Evolutionary conservation across 306 rosid genomes (phyloP).

Genomic region (Dryas alaskensis): DNA sequence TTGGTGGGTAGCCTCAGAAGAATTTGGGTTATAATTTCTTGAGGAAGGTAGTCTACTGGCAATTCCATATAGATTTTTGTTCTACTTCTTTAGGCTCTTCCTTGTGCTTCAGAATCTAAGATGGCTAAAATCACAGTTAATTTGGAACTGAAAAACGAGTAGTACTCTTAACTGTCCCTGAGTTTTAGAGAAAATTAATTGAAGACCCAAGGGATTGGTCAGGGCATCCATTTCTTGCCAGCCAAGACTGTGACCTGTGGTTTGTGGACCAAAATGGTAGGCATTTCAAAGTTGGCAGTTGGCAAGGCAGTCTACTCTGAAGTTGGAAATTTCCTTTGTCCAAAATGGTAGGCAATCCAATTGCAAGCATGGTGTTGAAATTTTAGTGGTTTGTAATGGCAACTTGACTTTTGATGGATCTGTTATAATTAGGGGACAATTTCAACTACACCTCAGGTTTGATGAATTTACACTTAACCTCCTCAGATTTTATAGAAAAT

Average conservation of each 20-base stretch:
- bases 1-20: slow-evolving; percentile 21
- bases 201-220: neutral
- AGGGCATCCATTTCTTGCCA: neutral
- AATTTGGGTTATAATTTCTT: slow-evolving; percentile 9
- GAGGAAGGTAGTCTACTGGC: neutral
- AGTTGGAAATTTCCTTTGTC: too few species aligned
- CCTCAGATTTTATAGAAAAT: too few species aligned
- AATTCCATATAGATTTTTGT: neutral
- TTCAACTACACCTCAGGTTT: too few species aligned
- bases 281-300: neutral
- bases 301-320: too few species aligned
- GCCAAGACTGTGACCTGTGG: neutral
- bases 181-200: neutral
- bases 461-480: too few species aligned
- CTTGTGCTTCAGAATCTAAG: neutral
- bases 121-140: neutral
- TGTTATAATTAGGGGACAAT: too few species aligned
- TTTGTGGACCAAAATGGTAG: neutral
- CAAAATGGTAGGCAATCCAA: too few species aligned
- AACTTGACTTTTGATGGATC: too few species aligned
- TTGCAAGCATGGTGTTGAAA: too few species aligned
- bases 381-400: too few species aligned
- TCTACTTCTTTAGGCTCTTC: neutral
- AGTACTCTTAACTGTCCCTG: too few species aligned
- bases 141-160: too few species aligned